phyloP scores from a whole-genome alignment of 1,139 yeast species.

The Saccharomycopsis hybrid region DNA sequence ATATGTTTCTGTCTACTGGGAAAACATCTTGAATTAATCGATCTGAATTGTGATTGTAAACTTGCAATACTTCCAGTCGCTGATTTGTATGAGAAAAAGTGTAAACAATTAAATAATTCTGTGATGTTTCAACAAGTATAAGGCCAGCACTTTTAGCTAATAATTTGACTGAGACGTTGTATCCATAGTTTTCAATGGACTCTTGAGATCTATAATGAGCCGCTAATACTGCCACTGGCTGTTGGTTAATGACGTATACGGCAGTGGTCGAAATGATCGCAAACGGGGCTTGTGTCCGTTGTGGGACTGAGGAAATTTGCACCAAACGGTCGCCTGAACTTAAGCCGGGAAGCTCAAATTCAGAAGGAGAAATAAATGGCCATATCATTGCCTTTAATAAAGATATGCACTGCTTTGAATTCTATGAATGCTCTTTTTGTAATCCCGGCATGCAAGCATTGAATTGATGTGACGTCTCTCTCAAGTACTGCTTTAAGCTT shows the following conservation, averaged over 20 bases:
- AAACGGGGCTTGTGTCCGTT: conserved; percentile 25
- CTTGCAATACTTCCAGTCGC: conserved; percentile 38
- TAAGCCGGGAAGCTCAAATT: conserved; percentile 15
- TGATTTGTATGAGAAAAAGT: too few relatives aligned
- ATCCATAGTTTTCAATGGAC: conserved; percentile 35
- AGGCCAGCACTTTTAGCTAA: conserved; percentile 27
- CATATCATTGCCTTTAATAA: too few relatives aligned
- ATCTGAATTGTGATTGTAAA: conserved; percentile 34
- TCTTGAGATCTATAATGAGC: conserved; percentile 35
- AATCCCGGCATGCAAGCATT: too few relatives aligned
- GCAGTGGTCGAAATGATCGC: conserved; percentile 29
- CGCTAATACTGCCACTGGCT: conserved; percentile 35
- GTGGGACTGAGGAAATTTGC: conserved; percentile 5
- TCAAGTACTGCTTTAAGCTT: too few relatives aligned
- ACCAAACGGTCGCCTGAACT: conserved; percentile 5
- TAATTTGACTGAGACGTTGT: conserved; percentile 28
- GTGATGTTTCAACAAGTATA: conserved; percentile 30
- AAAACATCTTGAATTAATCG: conserved; percentile 42
- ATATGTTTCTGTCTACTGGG: conserved; percentile 31
- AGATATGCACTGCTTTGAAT: too few relatives aligned
- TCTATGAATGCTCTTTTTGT: too few relatives aligned
- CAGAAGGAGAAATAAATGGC: conserved; percentile 22
- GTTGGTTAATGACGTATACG: conserved; percentile 29
- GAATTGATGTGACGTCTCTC: too few relatives aligned
- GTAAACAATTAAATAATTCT: conserved; percentile 31